Evolutionary conservation across 331 rosid genomes (phyloP), one percentile per base, ranked within the genome.

Genomic region (Rosa hybrid): DNA sequence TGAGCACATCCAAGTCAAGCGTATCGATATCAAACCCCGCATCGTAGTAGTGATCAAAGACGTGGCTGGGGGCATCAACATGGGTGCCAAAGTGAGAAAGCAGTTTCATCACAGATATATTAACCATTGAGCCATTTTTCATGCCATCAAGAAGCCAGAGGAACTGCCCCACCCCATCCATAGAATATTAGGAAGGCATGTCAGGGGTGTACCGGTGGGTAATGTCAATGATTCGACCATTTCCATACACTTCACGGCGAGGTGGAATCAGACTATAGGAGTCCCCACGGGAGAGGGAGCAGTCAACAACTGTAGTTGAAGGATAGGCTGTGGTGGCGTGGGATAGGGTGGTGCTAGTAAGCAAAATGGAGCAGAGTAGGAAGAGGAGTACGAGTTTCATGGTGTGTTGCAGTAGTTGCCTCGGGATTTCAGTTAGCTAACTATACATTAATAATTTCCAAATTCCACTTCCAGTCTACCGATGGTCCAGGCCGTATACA

Each of bases 341-440:
- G 21, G 45, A 65, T 12, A 64, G 69, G n/a, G 67, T 38, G 50
- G 82, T 68, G 71, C 89, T 62, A 1, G 75, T 50, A 38, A 72
- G 83, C 14, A 67, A 65, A 65, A 65, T 34, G 45, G 70, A 64
- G 71, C 21, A 14, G 10, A 65, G 45, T 6, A 30, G 21, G 45
- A 65, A 13, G 45, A 65, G 9, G 11, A 65, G 2, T 34, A 30
- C 11, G 8, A 10, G 45, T 65, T 65, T 65, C 71, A 65, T 65
- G n/a, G 71, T 34, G 45, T 16, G 71, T 6, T 3, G 45, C 71
- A 65, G 20, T 21, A 30, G 10, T 44, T 14, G 21, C 71, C 16
- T 65, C 34, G 71, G 71, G 45, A 65, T 34, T 65, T 65, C 12
- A 65, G 45, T 16, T 14, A 8, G n/a, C 21, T 23, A 63, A n/a